phyloP scores from a whole-genome alignment of 2,329 filamentous ascomycete genomes.

The Beauveria brongniartii region DNA sequence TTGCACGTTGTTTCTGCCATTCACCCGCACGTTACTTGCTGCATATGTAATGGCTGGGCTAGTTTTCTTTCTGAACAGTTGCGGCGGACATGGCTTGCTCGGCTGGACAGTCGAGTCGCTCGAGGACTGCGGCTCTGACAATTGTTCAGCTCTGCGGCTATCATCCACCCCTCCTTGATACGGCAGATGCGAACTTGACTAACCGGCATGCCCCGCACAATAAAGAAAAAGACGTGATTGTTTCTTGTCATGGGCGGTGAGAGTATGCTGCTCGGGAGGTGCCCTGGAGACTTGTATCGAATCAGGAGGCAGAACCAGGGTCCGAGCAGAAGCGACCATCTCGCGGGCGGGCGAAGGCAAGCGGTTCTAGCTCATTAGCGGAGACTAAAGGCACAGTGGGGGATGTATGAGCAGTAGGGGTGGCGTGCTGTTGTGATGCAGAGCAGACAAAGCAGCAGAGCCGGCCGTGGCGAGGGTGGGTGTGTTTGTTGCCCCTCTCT shows the following conservation, averaged over 20 bases:
- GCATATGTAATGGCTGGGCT: neutral
- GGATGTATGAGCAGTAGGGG: neutral
- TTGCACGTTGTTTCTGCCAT: no score
- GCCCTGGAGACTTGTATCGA: neutral
- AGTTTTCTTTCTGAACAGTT: neutral
- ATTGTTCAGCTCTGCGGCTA: neutral
- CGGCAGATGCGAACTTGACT: neutral
- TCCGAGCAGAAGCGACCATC: conserved; percentile 3
- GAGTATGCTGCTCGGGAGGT: neutral
- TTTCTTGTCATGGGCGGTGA: conserved; percentile 1
- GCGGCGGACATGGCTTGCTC: neutral
- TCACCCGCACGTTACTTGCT: neutral
- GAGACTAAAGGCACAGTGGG: neutral
- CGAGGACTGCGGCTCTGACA: neutral
- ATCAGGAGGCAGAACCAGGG: conserved; percentile 1
- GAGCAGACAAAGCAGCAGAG: neutral
- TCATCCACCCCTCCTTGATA: neutral
- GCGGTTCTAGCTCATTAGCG: neutral
- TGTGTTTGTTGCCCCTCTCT: neutral
- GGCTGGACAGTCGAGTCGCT: neutral
- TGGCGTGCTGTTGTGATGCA: neutral
- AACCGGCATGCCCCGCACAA: neutral
- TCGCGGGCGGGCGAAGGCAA: neutral
- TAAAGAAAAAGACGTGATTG: neutral
- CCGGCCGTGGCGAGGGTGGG: neutral